A percentile compares a stretch with the other conserved stretches of the same genome.
phyloP scores from a whole-genome alignment of 441 rosid genomes.

The Metrosideros polymorpha region DNA sequence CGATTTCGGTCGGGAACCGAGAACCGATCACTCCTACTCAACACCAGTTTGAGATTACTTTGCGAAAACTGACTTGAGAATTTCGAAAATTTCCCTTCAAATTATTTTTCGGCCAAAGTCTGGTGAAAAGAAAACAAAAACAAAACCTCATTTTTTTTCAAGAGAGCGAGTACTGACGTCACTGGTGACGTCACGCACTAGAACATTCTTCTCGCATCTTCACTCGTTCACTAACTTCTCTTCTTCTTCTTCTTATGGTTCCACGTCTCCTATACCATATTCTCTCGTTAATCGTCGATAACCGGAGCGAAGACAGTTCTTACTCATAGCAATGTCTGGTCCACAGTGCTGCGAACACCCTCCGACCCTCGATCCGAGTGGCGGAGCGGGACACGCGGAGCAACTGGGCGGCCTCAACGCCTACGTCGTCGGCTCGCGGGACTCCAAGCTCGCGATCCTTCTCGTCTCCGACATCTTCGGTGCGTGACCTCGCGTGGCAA shows the following conservation, averaged over 20 bases:
- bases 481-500: neutral
- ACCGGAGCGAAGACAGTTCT: neutral
- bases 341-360: slow-evolving; percentile 21
- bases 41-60: neutral
- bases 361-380: neutral
- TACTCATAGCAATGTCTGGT: slow-evolving; percentile 2
- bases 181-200: neutral
- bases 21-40: neutral
- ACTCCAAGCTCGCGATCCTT: slow-evolving; percentile 9
- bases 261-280: neutral
- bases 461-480: slow-evolving; percentile 13
- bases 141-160: neutral
- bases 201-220: neutral
- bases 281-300: neutral
- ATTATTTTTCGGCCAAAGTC: neutral
- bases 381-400: slow-evolving; percentile 10
- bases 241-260: fast-evolving
- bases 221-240: neutral
- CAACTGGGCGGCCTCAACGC: neutral
- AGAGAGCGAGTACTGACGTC: neutral
- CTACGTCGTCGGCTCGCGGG: slow-evolving; percentile 3
- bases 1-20: neutral
- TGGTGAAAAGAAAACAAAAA: neutral
- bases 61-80: too few species aligned
- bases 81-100: neutral